Conservation (phyloP, 2,329 filamentous ascomycete genomes). For the Scedosporium dehoogii region DNA sequence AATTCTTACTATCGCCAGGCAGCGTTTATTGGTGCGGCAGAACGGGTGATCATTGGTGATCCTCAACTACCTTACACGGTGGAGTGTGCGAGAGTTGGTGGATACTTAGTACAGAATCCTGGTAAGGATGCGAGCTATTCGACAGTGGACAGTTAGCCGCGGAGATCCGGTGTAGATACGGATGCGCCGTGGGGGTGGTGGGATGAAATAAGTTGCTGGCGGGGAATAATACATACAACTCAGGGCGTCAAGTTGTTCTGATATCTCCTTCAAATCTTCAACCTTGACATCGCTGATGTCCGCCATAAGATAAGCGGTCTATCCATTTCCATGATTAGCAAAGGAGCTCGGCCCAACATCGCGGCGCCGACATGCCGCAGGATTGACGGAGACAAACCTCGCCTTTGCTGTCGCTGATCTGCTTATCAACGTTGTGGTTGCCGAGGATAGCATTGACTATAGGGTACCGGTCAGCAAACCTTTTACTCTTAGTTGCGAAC, state of each 20-base stretch:
- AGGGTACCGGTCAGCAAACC: neutral
- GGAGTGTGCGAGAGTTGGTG: neutral
- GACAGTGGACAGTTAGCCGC: neutral
- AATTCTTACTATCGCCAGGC: too few relatives aligned
- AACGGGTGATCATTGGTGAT: too few relatives aligned
- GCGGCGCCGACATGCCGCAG: neutral
- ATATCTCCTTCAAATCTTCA: conserved; percentile 75
- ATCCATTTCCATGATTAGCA: neutral
- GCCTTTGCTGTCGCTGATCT: conserved; percentile 91
- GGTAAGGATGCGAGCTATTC: conserved; percentile 33
- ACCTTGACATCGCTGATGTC: conserved; percentile 83
- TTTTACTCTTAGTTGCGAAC: neutral
- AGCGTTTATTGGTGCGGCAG: too few relatives aligned
- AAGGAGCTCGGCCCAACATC: conserved; percentile 11
- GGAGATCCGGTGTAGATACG: too few relatives aligned
- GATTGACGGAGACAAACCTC: conserved; percentile 45
- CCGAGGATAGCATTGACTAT: conserved; percentile 87
- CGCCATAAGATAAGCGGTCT: conserved; percentile 93
- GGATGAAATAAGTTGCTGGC: neutral
- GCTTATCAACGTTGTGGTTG: conserved; percentile 97
- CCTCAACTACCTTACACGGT: neutral
- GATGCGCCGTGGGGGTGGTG: too few relatives aligned
- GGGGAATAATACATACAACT: conserved; percentile 52
- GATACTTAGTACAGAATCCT: conserved; percentile 31
- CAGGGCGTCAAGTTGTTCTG: conserved; percentile 70